Percentiles rank a stretch among this genome's conserved stretches.
Conservation (phyloP, 2,329 filamentous ascomycete genomes). For the Venturia aucupariae region DNA sequence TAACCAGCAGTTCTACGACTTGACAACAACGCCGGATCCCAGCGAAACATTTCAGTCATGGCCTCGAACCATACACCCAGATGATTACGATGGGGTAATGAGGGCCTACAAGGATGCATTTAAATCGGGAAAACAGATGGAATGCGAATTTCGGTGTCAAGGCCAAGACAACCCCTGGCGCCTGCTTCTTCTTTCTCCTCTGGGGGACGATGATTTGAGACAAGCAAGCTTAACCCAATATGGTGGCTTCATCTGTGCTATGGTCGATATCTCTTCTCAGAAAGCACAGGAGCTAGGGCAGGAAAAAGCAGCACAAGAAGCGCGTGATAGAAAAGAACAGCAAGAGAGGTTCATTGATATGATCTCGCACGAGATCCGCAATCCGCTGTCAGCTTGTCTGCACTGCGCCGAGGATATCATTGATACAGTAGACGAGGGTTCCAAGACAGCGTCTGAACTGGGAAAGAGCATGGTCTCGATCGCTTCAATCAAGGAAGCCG, state of each 20-base stretch:
- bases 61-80: conserved; percentile 37
- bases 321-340: conserved; percentile 30
- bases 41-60: conserved; percentile 35
- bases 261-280: conserved; percentile 37
- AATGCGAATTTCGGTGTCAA: conserved; percentile 34
- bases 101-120: conserved; percentile 35
- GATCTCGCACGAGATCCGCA: conserved; percentile 32
- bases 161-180: conserved; percentile 30
- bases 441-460: neutral
- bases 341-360: conserved; percentile 33
- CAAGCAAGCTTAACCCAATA: conserved; percentile 25
- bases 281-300: conserved; percentile 25
- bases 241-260: conserved; percentile 37
- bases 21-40: conserved; percentile 34
- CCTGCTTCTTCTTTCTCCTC: conserved; percentile 33
- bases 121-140: conserved; percentile 27
- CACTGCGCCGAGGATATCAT: conserved; percentile 37
- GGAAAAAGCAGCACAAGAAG: conserved; percentile 28
- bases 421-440: conserved; percentile 25
- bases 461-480: conserved; percentile 2
- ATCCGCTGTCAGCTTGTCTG: conserved; percentile 35
- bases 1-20: conserved; percentile 36
- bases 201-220: conserved; percentile 30
- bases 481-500: conserved; percentile 26
- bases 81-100: conserved; percentile 38